These are phyloP conservation scores for Cercospora sp. DNA, from an alignment of 2,329 filamentous ascomycete genomes.

Conservation along the genomic window DNA sequence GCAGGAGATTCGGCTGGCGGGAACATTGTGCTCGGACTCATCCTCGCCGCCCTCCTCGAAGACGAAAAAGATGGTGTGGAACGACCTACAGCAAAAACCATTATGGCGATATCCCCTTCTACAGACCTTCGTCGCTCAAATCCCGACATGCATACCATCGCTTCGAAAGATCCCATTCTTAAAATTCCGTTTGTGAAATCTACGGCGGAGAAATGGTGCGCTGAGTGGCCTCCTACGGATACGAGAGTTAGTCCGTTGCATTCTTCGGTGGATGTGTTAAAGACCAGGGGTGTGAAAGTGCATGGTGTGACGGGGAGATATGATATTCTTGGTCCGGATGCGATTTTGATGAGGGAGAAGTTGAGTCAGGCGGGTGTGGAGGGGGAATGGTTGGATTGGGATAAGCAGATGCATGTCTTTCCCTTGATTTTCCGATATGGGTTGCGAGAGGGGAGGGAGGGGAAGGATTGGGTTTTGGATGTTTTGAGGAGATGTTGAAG, in stretches of 20 bases:
- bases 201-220: slow-evolving; percentile 48
- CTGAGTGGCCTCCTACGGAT: slow-evolving; percentile 46
- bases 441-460: slow-evolving; percentile 50
- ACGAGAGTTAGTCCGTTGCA: slow-evolving; percentile 53
- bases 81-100: slow-evolving; percentile 36
- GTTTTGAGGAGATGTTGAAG: slow-evolving; percentile 27
- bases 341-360: slow-evolving; percentile 50
- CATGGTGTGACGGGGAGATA: slow-evolving; percentile 55
- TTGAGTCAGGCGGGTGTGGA: slow-evolving; percentile 47
- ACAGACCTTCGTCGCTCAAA: slow-evolving; percentile 53
- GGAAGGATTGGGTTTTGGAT: slow-evolving; percentile 49
- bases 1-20: slow-evolving; percentile 59
- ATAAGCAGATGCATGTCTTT: slow-evolving; percentile 63
- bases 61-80: slow-evolving; percentile 20
- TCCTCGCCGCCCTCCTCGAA: slow-evolving; percentile 42
- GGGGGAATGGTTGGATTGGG: slow-evolving; percentile 61
- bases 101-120: slow-evolving; percentile 52
- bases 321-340: slow-evolving; percentile 58
- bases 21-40: slow-evolving; percentile 52
- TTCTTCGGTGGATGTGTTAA: slow-evolving; percentile 44
- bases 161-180: slow-evolving; percentile 50
- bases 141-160: slow-evolving; percentile 44
- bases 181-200: slow-evolving; percentile 44
- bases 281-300: slow-evolving; percentile 47
- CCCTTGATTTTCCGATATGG: slow-evolving; percentile 53